phyloP scores from a whole-genome alignment of 225 moss, liverwort and hornwort species.

The Pleurozium schreberi region DNA sequence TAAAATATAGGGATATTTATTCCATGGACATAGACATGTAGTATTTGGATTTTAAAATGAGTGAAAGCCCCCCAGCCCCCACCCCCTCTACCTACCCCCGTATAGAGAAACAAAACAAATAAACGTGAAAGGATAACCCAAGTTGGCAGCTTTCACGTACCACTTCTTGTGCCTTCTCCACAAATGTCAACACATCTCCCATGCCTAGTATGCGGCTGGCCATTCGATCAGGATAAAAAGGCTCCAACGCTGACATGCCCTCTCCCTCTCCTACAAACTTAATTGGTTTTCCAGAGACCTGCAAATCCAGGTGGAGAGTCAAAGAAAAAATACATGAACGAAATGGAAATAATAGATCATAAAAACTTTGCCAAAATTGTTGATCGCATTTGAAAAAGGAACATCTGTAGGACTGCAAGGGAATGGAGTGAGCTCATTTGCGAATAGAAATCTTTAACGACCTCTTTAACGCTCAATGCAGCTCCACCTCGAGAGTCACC shows the following conservation, averaged over 20 bases:
- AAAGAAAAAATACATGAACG: background rate
- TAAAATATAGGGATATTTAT: background rate
- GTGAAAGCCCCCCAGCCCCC: background rate
- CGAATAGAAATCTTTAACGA: background rate
- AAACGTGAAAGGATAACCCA: background rate
- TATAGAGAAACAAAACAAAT: background rate
- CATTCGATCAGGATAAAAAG: conserved; percentile 95
- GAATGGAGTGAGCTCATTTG: background rate
- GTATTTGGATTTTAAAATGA: background rate
- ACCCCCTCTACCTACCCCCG: background rate
- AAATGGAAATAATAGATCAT: background rate
- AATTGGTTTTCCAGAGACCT: conserved; percentile 87
- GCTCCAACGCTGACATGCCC: conserved; percentile 74
- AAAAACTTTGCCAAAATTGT: background rate
- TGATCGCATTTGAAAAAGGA: background rate
- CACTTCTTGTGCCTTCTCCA: conserved; percentile 93
- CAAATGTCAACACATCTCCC: conserved; percentile 91
- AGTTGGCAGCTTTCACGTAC: conserved; percentile 7
- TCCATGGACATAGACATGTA: background rate
- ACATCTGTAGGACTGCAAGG: background rate
- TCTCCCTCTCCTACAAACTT: conserved; percentile 98
- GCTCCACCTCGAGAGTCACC: conserved; percentile 99
- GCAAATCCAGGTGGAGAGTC: background rate
- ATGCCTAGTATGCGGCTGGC: conserved; percentile 90
- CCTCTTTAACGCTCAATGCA: conserved; percentile 93